These are phyloP conservation scores for Monosporascus sp. DNA, from an alignment of 2,329 filamentous ascomycete species.

Conservation along the genomic window DNA sequence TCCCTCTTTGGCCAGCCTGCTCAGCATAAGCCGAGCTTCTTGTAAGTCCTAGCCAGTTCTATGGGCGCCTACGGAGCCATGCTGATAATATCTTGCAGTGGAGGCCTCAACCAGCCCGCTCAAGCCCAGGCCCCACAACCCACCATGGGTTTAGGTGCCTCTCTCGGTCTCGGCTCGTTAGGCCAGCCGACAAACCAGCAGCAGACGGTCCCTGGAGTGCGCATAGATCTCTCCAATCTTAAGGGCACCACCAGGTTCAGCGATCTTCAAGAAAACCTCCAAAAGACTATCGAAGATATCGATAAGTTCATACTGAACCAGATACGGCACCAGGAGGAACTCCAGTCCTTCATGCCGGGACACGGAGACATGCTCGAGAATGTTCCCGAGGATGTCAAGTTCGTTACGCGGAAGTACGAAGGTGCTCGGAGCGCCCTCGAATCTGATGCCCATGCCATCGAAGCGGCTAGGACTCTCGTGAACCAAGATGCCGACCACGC, in stretches of 20 bases:
- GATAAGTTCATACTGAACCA: conserved; percentile 77
- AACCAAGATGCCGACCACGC: conserved; percentile 36
- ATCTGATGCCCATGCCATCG: conserved; percentile 36
- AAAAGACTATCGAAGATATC: conserved; percentile 69
- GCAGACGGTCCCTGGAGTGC: conserved; percentile 62
- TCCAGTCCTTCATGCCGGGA: conserved; percentile 60
- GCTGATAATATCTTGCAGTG: conserved; percentile 8
- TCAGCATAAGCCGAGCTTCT: conserved; percentile 21
- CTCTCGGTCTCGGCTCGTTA: conserved; percentile 33
- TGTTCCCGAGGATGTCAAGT: conserved; percentile 39
- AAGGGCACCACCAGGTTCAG: conserved; percentile 87
- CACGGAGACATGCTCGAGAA: conserved; percentile 49
- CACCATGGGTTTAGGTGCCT: conserved; percentile 16
- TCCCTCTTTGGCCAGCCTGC: conserved; percentile 15
- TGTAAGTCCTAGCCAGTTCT: conserved; percentile 20
- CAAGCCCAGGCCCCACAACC: conserved; percentile 12
- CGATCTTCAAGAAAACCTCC: conserved; percentile 77
- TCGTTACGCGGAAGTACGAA: conserved; percentile 39
- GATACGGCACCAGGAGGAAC: conserved; percentile 71
- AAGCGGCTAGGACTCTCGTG: conserved; percentile 35
- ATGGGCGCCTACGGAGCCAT: background rate
- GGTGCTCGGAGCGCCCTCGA: conserved; percentile 35
- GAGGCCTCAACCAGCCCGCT: conserved; percentile 12
- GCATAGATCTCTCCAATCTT: conserved; percentile 73
- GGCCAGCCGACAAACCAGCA: conserved; percentile 47